Evolutionary conservation across 352 stramenopile species (phyloP).

Genomic region (Phytophthora capsici): DNA sequence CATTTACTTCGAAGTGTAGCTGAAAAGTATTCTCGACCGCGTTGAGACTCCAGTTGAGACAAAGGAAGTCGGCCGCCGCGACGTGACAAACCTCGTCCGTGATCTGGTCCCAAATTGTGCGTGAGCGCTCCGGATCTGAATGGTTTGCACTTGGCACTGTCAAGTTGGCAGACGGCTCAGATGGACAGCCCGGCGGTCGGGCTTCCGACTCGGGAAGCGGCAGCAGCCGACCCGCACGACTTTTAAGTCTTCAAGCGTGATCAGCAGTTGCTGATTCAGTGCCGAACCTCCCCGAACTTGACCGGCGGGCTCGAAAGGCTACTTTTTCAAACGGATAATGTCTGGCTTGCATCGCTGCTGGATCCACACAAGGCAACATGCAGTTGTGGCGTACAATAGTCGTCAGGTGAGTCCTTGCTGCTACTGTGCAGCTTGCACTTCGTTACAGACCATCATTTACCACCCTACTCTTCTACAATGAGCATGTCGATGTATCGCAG

Average conservation of each 20-base stretch:
- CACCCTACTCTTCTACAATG: neutral
- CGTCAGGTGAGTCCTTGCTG: neutral
- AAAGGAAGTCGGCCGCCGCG: slow-evolving; percentile 16
- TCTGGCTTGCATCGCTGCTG: too few relatives aligned
- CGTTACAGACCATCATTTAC: too few relatives aligned
- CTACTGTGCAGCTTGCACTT: too few relatives aligned
- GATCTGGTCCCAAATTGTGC: neutral
- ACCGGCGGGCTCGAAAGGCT: neutral
- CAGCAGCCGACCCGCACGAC: slow-evolving; percentile 15
- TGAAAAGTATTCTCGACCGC: too few relatives aligned
- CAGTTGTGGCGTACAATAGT: too few relatives aligned
- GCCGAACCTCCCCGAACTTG: slow-evolving; percentile 6
- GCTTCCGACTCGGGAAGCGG: too few relatives aligned
- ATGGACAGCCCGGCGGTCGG: slow-evolving; percentile 26
- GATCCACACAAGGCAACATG: too few relatives aligned
- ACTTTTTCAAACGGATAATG: neutral
- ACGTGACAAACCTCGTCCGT: slow-evolving; percentile 13
- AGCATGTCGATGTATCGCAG: neutral
- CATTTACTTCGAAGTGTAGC: too few relatives aligned
- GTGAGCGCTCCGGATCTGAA: neutral
- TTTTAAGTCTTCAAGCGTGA: neutral
- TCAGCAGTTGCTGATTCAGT: neutral
- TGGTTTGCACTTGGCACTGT: neutral
- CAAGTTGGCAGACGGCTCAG: slow-evolving; percentile 33
- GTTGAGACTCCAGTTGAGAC: slow-evolving; percentile 6